phyloP scores from a whole-genome alignment of 106 monocot genomes.

The Dendrobium catenatum region DNA sequence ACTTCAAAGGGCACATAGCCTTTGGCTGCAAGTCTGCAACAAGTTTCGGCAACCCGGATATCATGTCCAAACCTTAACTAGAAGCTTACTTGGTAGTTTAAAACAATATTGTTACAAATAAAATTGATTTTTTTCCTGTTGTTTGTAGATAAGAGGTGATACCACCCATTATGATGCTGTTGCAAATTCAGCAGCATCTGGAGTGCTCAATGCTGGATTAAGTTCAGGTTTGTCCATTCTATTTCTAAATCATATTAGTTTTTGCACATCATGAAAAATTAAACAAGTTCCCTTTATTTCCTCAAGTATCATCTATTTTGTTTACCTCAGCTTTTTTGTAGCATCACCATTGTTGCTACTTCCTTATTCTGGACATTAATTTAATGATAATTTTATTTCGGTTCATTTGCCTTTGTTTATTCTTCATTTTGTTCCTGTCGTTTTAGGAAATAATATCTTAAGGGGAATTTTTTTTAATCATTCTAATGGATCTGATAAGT shows the following conservation, averaged over 20 bases:
- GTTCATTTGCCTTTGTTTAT: background rate
- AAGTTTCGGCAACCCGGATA: too few species aligned
- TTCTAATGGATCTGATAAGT: background rate
- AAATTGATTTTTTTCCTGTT: slow-evolving; percentile 1
- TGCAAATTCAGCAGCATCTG: slow-evolving; percentile 96
- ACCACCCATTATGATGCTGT: slow-evolving; percentile 99
- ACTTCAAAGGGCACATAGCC: too few species aligned
- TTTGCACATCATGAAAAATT: background rate
- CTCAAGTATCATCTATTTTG: background rate
- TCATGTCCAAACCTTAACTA: too few species aligned
- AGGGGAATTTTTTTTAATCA: background rate
- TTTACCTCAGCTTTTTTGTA: background rate
- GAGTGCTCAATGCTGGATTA: slow-evolving; percentile 83
- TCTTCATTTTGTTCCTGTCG: background rate
- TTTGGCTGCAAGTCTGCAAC: too few species aligned
- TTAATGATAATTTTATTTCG: background rate
- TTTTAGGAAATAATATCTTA: background rate
- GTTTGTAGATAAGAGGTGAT: slow-evolving; percentile 87
- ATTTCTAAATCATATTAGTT: background rate
- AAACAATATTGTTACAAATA: background rate
- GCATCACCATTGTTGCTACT: background rate
- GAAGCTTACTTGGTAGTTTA: background rate
- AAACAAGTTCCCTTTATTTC: background rate
- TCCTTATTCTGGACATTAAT: background rate
- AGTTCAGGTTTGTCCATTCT: slow-evolving; percentile 46